Conservation (phyloP, 768 basidiomycete species). For the Hygrocybe punicea region DNA sequence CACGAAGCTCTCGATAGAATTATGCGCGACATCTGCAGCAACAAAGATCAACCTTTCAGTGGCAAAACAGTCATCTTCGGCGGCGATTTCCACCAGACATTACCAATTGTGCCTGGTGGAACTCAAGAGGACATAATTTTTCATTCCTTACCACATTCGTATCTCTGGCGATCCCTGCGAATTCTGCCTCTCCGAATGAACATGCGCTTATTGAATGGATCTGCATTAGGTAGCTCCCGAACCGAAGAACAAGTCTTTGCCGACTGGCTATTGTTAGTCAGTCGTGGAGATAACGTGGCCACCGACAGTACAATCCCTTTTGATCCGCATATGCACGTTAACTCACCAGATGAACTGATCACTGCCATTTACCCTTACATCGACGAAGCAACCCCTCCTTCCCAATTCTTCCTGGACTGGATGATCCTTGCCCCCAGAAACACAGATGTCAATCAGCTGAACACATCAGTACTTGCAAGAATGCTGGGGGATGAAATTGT, state of each 20-base stretch:
- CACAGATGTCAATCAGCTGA: too few relatives aligned
- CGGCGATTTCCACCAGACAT: too few relatives aligned
- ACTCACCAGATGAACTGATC: constrained; percentile 23
- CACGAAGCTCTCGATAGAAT: constrained; percentile 43
- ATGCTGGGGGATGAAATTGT: too few relatives aligned
- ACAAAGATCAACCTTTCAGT: constrained; percentile 38
- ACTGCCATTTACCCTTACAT: constrained; percentile 25
- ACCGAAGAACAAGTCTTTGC: constrained; percentile 31
- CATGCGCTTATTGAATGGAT: constrained; percentile 37
- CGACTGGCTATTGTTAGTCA: constrained; percentile 36
- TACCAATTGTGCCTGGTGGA: constrained; percentile 40
- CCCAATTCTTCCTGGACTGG: too few relatives aligned
- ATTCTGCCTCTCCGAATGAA: constrained; percentile 37
- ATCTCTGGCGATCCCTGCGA: constrained; percentile 36
- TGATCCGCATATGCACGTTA: constrained; percentile 27
- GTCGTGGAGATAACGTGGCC: constrained; percentile 25
- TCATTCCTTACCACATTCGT: constrained; percentile 35
- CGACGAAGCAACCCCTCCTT: too few relatives aligned
- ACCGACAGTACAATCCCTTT: constrained; percentile 22
- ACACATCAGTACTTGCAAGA: too few relatives aligned
- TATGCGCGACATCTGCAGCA: constrained; percentile 30
- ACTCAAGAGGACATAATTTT: constrained; percentile 36
- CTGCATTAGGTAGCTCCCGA: neutral
- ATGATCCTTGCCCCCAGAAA: too few relatives aligned
- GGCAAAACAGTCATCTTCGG: constrained; percentile 43